Evolutionary conservation across 768 basidiomycete species (phyloP), one percentile per base, ranked within the genome.

Genomic region (Leccinum ochraceum): DNA sequence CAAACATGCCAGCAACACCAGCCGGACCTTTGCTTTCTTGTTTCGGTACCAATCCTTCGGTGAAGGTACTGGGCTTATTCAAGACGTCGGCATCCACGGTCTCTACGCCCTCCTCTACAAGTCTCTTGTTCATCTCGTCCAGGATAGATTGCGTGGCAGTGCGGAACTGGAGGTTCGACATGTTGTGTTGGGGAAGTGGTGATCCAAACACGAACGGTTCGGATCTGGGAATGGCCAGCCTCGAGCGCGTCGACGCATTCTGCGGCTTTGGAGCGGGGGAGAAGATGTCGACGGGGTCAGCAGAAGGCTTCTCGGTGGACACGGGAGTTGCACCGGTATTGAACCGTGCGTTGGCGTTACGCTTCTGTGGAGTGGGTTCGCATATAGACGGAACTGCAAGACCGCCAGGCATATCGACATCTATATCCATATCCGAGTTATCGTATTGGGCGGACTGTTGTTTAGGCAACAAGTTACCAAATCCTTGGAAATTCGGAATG

Each of bases 201-300:
- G 91, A 92, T 26, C 91, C 91, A 66, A 94, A 94, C 22, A 91
- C 69, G 76, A 93, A 94, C 0, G 86, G 84, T 24, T 81, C 72
- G 2, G 71, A 70, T 48, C 61, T 58, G 32, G 70, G 53, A 53
- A 73, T 49, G 11, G 20, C 60, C 17, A 66, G 66, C 42, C 61
- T 73, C 10, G 75, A 67, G 39, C 68, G 65, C 26, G 58, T 37
- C 4, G 70, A 65, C 7, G 57, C 54, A 16, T 60, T 57, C 52
- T 49, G 64, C 20, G 60, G 63, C 48, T 67, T 73, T 28, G 67
- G 76, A 5, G 66, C 70, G 26, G 79, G 79, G 6, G 79, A 79
- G 65, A 81, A 80, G 36, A 81, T 68, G 57, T 81, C 80, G 14
- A 67, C 16, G 8, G 72, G 68, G 2, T 68, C 60, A 24, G 69